These are phyloP conservation scores for Chloris gayana DNA, from an alignment of 176 grass and related monocot species.

Conservation along the genomic window DNA sequence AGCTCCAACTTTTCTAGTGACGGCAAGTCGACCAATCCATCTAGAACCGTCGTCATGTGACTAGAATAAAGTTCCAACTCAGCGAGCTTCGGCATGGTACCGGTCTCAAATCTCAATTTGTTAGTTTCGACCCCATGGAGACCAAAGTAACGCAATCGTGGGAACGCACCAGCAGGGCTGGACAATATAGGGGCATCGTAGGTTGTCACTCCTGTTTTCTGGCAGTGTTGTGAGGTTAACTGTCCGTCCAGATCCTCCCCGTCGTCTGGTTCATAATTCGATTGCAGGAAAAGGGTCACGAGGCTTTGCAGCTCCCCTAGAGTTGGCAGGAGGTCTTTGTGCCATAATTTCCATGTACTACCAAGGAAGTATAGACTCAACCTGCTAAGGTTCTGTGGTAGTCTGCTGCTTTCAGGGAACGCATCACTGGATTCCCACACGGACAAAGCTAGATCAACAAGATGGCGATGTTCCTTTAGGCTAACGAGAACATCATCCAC, in stretches of 20 bases:
- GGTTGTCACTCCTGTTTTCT: background rate
- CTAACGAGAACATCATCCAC: background rate
- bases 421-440: too few species aligned
- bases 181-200: background rate
- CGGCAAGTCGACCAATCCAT: background rate
- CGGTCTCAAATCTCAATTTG: background rate
- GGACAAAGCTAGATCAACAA: fast-evolving
- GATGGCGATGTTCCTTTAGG: background rate
- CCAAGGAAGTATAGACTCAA: background rate
- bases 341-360: background rate
- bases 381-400: background rate
- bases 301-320: background rate
- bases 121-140: background rate
- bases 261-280: background rate
- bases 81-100: background rate
- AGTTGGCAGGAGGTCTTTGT: background rate
- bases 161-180: background rate
- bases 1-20: background rate
- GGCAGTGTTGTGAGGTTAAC: background rate
- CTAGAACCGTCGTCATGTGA: too few species aligned
- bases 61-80: background rate
- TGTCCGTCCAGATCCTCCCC: background rate
- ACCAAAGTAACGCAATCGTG: background rate
- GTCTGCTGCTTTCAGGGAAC: background rate
- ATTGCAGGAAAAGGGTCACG: background rate